These are phyloP conservation scores for Prototheca wickerhamii DNA, from an alignment of 163 green algal genomes.

Conservation along the genomic window DNA sequence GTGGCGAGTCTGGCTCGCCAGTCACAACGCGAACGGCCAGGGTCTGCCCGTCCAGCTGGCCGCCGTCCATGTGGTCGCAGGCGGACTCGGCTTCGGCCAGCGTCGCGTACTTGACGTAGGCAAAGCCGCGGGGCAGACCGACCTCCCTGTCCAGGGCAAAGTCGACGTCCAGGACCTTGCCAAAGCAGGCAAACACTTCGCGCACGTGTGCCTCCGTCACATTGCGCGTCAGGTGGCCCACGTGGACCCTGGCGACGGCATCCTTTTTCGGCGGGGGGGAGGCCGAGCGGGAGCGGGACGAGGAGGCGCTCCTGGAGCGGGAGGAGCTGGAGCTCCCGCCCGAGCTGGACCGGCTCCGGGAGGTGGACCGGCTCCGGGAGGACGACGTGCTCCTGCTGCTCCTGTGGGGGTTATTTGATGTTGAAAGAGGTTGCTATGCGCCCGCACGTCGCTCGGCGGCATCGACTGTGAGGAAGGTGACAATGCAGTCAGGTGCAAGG, in stretches of 20 bases:
- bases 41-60: slow-evolving; percentile 74
- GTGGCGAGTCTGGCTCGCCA: background rate
- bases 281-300: slow-evolving; percentile 4
- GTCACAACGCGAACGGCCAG: slow-evolving; percentile 30
- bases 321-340: background rate
- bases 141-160: slow-evolving; percentile 63
- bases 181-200: slow-evolving; percentile 75
- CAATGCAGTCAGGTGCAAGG: no score
- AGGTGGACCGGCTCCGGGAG: slow-evolving; percentile 6
- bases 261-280: background rate
- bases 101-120: slow-evolving; percentile 63
- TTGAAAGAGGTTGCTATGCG: no score
- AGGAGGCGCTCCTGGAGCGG: background rate
- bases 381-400: slow-evolving; percentile 4
- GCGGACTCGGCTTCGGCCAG: slow-evolving; percentile 56
- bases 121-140: slow-evolving; percentile 66
- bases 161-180: slow-evolving; percentile 45
- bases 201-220: slow-evolving; percentile 63
- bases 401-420: background rate
- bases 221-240: slow-evolving; percentile 75
- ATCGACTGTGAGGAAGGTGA: no score
- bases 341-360: slow-evolving; percentile 3
- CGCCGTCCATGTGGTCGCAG: slow-evolving; percentile 67
- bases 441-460: no score
- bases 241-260: slow-evolving; percentile 41